Evolutionary conservation across 2,329 filamentous ascomycete species (phyloP).

Genomic region (Colletotrichum falcatum): DNA sequence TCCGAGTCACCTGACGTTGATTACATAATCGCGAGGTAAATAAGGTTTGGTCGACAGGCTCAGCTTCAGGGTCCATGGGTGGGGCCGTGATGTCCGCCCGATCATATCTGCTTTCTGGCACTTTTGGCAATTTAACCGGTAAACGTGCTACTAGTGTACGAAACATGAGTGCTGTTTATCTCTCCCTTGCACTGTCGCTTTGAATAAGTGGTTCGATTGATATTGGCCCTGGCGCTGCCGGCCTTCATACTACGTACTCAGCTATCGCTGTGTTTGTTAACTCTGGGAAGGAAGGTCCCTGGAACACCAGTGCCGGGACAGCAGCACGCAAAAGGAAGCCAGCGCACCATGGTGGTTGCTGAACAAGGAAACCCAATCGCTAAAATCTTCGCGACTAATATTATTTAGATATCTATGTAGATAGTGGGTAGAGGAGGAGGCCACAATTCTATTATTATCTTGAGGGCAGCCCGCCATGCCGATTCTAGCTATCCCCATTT

Average conservation of each 20-base stretch:
- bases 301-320: neutral
- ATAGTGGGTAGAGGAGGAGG: neutral
- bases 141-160: too few species aligned
- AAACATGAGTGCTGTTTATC: neutral
- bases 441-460: too few species aligned
- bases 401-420: too few species aligned
- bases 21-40: constrained; percentile 5
- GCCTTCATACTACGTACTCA: neutral
- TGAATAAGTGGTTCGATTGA: too few species aligned
- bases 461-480: too few species aligned
- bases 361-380: neutral
- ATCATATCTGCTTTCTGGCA: neutral
- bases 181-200: neutral
- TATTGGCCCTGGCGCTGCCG: neutral
- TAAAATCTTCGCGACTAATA: neutral
- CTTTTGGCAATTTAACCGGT: neutral
- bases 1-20: constrained; percentile 35
- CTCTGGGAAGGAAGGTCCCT: constrained; percentile 29
- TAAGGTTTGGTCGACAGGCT: constrained; percentile 1
- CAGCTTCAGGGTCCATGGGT: neutral
- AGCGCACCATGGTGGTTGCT: neutral
- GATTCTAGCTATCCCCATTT: too few species aligned
- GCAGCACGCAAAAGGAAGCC: neutral
- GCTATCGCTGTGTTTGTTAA: neutral
- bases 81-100: neutral